Evolutionary conservation across 352 stramenopile species (phyloP), one percentile per base, ranked within the genome.

Genomic region (Aphanomyces astaci): DNA sequence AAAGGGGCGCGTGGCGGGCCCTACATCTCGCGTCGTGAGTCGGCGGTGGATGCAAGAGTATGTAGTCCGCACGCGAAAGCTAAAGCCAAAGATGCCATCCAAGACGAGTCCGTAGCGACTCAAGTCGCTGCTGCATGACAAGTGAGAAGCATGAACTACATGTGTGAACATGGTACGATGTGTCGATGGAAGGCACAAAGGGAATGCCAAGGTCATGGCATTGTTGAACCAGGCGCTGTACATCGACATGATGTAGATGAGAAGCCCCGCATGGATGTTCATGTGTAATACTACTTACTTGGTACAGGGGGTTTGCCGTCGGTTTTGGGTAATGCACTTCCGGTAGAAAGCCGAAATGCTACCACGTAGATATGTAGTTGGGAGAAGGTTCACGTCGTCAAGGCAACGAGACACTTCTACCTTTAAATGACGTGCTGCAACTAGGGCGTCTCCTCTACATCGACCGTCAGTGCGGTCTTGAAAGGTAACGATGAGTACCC

Each of bases 71-170:
- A 66, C 62, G 10, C 80, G 76, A 69, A 94, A 99, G 55, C 92
- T 98, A 79, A 99, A 99, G 4, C 97, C 97, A 81, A 99, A 99
- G 49, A 99, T 96, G 5, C 91, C 92, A 74, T 99, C 97, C 7
- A 99, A 73, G 36, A 99, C 90, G n/a, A 98, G 55, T 66, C 96
- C 85, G 70, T 88, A 98, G 15, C 36, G 36, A 43, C 36, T 43
- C 7, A 43, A 15, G 15, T 43, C 77, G 24, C 0, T 64, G 45
- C 45, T 91, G 79, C n/a, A 94, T 33, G 30, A n/a, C n/a, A n/a
- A n/a, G n/a, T n/a, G n/a, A n/a, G 15, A 30, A 62, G 28, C 24
- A 15, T 52, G 43, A n/a, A n/a, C n/a, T n/a, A n/a, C n/a, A n/a
- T n/a, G n/a, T n/a, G n/a, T n/a, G n/a, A n/a, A n/a, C n/a, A n/a